Evolutionary conservation across 106 monocot species (phyloP).

Genomic region (Dendrobium nobile): DNA sequence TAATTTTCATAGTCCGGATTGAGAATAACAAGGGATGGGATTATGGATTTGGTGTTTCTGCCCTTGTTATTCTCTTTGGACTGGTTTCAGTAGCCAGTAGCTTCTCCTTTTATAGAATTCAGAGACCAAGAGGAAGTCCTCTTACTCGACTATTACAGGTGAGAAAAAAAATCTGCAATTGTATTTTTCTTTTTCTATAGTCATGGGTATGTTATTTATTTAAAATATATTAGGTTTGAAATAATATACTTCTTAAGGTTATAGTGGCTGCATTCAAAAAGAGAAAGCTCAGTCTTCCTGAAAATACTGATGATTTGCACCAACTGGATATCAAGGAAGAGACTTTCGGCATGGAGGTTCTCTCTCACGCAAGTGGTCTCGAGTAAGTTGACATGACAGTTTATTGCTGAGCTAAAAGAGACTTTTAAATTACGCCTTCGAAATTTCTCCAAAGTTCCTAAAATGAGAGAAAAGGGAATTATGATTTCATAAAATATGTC

Average conservation of each 20-base stretch:
- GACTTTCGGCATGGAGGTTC: background rate
- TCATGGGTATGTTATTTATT: no score
- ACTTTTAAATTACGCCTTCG: background rate
- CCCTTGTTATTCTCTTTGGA: slow-evolving; percentile 35
- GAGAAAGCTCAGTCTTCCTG: slow-evolving; percentile 30
- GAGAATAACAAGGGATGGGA: slow-evolving; percentile 69
- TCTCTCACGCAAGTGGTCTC: slow-evolving; percentile 19
- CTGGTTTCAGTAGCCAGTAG: slow-evolving; percentile 35
- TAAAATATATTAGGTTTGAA: no score
- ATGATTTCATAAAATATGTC: no score
- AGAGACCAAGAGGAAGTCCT: slow-evolving; percentile 59
- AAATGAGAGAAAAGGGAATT: no score
- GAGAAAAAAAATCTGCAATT: no score
- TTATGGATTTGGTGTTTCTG: slow-evolving; percentile 38
- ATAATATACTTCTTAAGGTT: slow-evolving; percentile 27
- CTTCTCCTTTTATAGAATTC: slow-evolving; percentile 62
- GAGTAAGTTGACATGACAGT: slow-evolving; percentile 7
- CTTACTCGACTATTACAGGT: slow-evolving; percentile 60
- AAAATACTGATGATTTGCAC: slow-evolving; percentile 27
- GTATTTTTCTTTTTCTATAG: no score
- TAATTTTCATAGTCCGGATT: slow-evolving; percentile 58
- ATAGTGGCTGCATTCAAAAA: slow-evolving; percentile 61
- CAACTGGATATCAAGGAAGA: slow-evolving; percentile 11
- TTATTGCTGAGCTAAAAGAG: background rate
- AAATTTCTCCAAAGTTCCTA: no score